Evolutionary conservation across 768 basidiomycete species (phyloP).

Genomic region (Amanita polypyramis): DNA sequence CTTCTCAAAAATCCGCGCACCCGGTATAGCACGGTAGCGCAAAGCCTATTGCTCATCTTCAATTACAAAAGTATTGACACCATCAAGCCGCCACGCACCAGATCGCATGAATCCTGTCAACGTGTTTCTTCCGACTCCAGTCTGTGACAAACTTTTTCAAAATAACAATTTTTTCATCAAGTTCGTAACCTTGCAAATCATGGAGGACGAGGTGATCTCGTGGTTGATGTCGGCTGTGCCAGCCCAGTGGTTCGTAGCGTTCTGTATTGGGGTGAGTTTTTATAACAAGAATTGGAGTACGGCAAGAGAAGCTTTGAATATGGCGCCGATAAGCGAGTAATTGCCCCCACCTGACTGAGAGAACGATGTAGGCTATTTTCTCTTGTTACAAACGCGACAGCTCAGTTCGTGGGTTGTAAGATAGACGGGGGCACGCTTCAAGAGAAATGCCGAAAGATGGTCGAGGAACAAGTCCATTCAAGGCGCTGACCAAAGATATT

Average conservation of each 20-base stretch:
- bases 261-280: no score
- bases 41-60: conserved; percentile 14
- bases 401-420: background rate
- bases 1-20: conserved; percentile 11
- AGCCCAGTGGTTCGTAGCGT: background rate
- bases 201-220: no score
- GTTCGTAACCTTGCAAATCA: conserved; percentile 1
- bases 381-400: background rate
- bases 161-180: conserved; percentile 16
- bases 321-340: conserved; percentile 17
- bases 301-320: conserved; percentile 14
- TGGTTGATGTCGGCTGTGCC: conserved; percentile 17
- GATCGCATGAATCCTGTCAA: conserved; percentile 17
- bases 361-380: background rate
- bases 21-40: conserved; percentile 14
- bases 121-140: conserved; percentile 1
- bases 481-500: background rate
- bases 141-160: conserved; percentile 16
- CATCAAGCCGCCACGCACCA: conserved; percentile 11
- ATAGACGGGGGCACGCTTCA: background rate
- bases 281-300: no score
- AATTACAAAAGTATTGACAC: background rate
- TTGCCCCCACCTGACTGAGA: conserved; percentile 20
- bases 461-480: background rate
- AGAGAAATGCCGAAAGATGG: background rate